Base-by-base conservation (phyloP, 192 early-diverging fungal species). In the Oehlia diaphana region DNA sequence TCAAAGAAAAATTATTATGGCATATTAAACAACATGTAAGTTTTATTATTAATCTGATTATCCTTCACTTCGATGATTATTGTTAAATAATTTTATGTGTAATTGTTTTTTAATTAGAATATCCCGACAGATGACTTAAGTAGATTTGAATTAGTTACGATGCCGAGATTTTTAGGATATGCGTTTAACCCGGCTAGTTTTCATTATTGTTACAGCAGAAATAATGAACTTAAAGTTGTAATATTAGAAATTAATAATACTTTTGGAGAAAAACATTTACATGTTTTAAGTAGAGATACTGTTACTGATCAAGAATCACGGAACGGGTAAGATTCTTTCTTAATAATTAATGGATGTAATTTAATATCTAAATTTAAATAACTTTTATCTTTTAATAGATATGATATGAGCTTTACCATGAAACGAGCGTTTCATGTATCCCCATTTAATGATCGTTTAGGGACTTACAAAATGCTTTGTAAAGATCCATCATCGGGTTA, bases 231-330 rank as follows among this genome's bases (percentile, higher is more conserved):
- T 4, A 9, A 61, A 16, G 84, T 80, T 13, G 70, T 85, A 14
- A 64, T 91, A 4, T 77, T 91, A 21, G 90, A 91, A 79, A 89
- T 91, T 16, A 87, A 89, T 79, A 91, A 90, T 78, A 91, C 90
- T 3, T 91, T 91, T 77, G 82, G 84, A 21, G 90, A 91, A 73
- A 83, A 86, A 16, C 88, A 91, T 76, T 64, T 91, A 33, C 91
- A 91, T 53, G 65, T 89, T 13, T 81, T 81, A 33, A 76, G 84
- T 26, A 49, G 65, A 76, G 68, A 83, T 23, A 31, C 28, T 28
- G 86, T 77, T 47, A n/a, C 39, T 28, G 23, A 63, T 31, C 7
- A 23, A 39, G 19, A 53, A 42, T 49, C 10, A 9, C n/a, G 61
- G 5, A 5, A 76, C 37, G 78, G 78, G 78, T 42, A 74, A 7